A percentile compares a stretch with the other conserved stretches of the same genome.
phyloP scores from a whole-genome alignment of 225 moss, liverwort and hornwort genomes.

The Thuidium tamariscinum region DNA sequence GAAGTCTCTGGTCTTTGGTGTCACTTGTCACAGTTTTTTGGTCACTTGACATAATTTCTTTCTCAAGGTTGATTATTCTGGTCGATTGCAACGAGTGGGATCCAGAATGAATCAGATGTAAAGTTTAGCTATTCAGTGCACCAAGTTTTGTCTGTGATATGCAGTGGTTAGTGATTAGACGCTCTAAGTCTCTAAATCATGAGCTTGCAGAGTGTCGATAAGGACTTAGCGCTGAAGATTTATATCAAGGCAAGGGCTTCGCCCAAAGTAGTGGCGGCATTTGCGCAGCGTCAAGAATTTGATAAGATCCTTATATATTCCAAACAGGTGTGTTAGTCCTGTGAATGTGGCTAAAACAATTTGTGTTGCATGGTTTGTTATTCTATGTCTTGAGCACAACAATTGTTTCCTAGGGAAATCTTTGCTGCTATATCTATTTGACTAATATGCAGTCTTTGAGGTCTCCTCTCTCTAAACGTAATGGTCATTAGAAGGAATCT shows the following conservation, averaged over 20 bases:
- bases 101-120: neutral
- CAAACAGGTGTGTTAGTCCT: constrained; percentile 45
- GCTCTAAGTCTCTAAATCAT: neutral
- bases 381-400: neutral
- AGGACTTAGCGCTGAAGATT: constrained; percentile 73
- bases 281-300: constrained; percentile 82
- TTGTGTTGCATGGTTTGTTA: neutral
- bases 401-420: neutral
- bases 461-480: neutral
- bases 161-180: neutral
- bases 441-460: neutral
- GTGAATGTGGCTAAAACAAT: neutral
- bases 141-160: neutral
- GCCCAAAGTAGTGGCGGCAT: constrained; percentile 72
- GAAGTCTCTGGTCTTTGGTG: neutral
- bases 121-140: neutral
- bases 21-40: neutral
- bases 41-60: neutral
- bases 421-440: neutral
- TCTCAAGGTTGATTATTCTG: neutral
- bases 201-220: constrained; percentile 62
- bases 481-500: neutral
- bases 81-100: neutral
- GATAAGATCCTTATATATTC: constrained; percentile 90
- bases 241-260: constrained; percentile 87